Evolutionary conservation across 352 stramenopile species (phyloP).

Genomic region (Phytophthora cajani): DNA sequence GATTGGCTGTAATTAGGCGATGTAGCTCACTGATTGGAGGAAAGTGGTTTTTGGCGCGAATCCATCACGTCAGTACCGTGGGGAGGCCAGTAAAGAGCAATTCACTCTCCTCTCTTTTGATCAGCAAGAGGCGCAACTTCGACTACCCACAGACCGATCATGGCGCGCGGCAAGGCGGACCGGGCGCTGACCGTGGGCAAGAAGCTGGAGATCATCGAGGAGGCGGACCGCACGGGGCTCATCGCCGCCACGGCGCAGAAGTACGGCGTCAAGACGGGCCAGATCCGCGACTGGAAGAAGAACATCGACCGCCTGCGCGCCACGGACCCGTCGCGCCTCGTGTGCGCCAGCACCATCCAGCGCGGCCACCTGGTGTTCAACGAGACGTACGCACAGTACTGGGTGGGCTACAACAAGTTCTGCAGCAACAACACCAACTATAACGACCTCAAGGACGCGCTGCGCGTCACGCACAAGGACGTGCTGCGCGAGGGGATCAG

Average conservation of each 20-base stretch:
- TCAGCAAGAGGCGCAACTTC: conserved; percentile 8
- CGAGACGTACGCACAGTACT: conserved; percentile 90
- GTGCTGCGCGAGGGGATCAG: conserved; percentile 77
- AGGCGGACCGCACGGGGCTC: conserved; percentile 81
- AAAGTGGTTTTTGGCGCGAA: conserved; percentile 1
- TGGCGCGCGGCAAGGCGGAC: conserved; percentile 86
- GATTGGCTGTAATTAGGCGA: background rate
- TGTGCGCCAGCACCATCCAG: conserved; percentile 84
- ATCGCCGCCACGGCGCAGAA: conserved; percentile 83
- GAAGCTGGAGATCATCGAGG: conserved; percentile 90
- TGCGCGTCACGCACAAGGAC: conserved; percentile 79
- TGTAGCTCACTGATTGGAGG: background rate
- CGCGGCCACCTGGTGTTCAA: conserved; percentile 88
- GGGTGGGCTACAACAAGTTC: conserved; percentile 91
- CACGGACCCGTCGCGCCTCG: conserved; percentile 81
- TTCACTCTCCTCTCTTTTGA: conserved; percentile 33
- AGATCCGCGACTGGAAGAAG: conserved; percentile 91
- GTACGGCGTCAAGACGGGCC: conserved; percentile 86
- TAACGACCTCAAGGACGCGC: conserved; percentile 69
- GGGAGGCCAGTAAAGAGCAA: conserved; percentile 54
- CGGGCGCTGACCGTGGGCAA: conserved; percentile 84
- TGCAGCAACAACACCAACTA: conserved; percentile 79
- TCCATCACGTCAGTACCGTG: conserved; percentile 30
- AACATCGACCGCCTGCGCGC: conserved; percentile 80
- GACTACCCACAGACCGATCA: conserved; percentile 14